These are phyloP conservation scores for Geoglossum cookeanum DNA, from an alignment of 2,329 filamentous ascomycete genomes.

Conservation along the genomic window DNA sequence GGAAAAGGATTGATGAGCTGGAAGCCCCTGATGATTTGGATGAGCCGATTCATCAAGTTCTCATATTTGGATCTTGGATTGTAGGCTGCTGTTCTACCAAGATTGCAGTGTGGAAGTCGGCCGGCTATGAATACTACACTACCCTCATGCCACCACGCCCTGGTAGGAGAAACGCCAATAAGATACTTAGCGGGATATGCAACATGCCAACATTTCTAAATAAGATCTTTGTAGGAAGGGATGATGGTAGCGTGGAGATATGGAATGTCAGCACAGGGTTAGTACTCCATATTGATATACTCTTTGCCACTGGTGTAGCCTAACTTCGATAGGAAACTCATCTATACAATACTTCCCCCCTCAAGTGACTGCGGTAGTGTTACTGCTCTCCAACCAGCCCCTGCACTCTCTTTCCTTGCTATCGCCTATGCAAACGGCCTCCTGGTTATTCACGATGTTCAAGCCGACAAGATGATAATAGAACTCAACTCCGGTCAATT, in stretches of 20 bases:
- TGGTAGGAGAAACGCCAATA: conserved; percentile 36
- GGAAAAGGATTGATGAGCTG: conserved; percentile 64
- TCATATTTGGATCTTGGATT: conserved; percentile 83
- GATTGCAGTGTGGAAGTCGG: conserved; percentile 78
- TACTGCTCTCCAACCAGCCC: conserved; percentile 70
- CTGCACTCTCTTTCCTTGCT: conserved; percentile 68
- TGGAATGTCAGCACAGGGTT: conserved; percentile 81
- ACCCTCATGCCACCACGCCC: conserved; percentile 45
- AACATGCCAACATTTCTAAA: conserved; percentile 92
- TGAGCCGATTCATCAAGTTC: conserved; percentile 56
- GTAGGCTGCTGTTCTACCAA: conserved; percentile 56
- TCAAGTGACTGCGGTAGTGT: conserved; percentile 55
- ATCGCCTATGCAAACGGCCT: conserved; percentile 71
- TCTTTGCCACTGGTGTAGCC: background rate
- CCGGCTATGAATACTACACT: conserved; percentile 75
- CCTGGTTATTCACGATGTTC: conserved; percentile 63
- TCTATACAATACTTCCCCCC: conserved; percentile 75
- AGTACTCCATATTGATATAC: background rate
- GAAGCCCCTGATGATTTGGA: conserved; percentile 43
- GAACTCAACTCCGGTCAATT: conserved; percentile 46
- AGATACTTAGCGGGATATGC: conserved; percentile 57
- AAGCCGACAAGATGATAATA: conserved; percentile 55
- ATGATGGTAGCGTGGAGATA: conserved; percentile 81
- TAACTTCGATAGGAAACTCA: conserved; percentile 38
- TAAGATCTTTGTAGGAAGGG: conserved; percentile 78